phyloP scores from a whole-genome alignment of 768 basidiomycete species.

The Sarcomyxa edulis region DNA sequence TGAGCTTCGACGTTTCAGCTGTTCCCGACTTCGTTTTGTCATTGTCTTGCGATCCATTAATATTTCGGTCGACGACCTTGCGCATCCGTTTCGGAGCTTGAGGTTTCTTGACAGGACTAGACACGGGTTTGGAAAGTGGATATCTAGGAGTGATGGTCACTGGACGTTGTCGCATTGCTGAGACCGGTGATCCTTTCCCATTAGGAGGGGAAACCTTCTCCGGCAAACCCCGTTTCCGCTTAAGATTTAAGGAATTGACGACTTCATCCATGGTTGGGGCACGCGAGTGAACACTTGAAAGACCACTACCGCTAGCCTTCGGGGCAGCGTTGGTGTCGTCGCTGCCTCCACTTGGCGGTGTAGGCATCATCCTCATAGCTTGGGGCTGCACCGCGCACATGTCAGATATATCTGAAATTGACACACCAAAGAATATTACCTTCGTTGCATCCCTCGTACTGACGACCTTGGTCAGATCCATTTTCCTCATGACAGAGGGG shows the following conservation, averaged over 20 bases:
- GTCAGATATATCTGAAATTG: no score
- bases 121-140: no score
- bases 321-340: constrained; percentile 6
- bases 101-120: constrained; percentile 5
- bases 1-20: background rate
- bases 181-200: constrained; percentile 19
- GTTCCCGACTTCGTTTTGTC: background rate
- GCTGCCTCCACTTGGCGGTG: background rate
- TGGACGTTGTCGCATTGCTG: constrained; percentile 24
- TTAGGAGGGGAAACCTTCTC: constrained; percentile 22
- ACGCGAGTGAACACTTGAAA: no score
- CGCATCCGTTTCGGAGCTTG: constrained; percentile 11
- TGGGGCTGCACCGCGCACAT: no score
- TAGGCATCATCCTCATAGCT: background rate
- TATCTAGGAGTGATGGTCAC: no score
- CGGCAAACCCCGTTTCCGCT: constrained; percentile 37
- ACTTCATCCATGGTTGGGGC: no score
- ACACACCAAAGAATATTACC: no score
- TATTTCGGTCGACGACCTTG: constrained; percentile 13
- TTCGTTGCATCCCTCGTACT: no score
- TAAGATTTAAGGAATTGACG: constrained; percentile 19
- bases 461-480: constrained; percentile 16
- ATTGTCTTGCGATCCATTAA: background rate
- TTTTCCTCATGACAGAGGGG: constrained; percentile 11
- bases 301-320: no score